phyloP scores from a whole-genome alignment of 441 rosid genomes.

The Jatropha multifida region DNA sequence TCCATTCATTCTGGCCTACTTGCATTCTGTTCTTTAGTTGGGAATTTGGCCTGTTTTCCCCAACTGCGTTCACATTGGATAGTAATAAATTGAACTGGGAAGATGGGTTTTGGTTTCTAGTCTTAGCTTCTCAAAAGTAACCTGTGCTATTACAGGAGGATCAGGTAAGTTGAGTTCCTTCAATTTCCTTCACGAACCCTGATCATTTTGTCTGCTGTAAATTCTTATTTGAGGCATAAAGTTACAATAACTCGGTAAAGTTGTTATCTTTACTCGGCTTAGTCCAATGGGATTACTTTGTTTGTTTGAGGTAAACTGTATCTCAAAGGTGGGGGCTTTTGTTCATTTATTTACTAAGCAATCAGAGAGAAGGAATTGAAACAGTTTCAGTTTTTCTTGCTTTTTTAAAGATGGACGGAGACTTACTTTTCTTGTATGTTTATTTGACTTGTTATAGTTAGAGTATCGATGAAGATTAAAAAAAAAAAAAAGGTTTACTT shows the following conservation, averaged over 20 bases:
- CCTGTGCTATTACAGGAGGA: slow-evolving; percentile 7
- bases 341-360: slow-evolving; percentile 10
- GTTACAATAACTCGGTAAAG: slow-evolving; percentile 11
- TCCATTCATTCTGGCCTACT: slow-evolving; percentile 22
- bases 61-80: slow-evolving; percentile 23
- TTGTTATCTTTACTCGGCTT: slow-evolving; percentile 4
- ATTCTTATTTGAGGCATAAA: not conserved
- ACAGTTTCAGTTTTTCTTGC: slow-evolving; percentile 29
- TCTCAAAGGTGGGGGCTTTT: slow-evolving; percentile 5
- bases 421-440: slow-evolving; percentile 11
- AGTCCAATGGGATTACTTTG: not conserved
- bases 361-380: slow-evolving; percentile 11
- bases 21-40: slow-evolving; percentile 19
- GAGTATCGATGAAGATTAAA: slow-evolving; percentile 43
- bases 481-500: slow-evolving; percentile 23
- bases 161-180: slow-evolving; percentile 32
- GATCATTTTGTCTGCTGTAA: slow-evolving; percentile 10
- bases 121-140: slow-evolving; percentile 8
- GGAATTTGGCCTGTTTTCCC: slow-evolving; percentile 11
- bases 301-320: no score
- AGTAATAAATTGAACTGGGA: slow-evolving; percentile 16
- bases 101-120: slow-evolving; percentile 23
- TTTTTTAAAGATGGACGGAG: slow-evolving; percentile 19
- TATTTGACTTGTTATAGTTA: slow-evolving; percentile 12
- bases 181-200: slow-evolving; percentile 20